A percentile compares a stretch with the other conserved stretches of the same genome.
phyloP scores from a whole-genome alignment of 208 protist genomes.

The Leishmania martiniquensis region DNA sequence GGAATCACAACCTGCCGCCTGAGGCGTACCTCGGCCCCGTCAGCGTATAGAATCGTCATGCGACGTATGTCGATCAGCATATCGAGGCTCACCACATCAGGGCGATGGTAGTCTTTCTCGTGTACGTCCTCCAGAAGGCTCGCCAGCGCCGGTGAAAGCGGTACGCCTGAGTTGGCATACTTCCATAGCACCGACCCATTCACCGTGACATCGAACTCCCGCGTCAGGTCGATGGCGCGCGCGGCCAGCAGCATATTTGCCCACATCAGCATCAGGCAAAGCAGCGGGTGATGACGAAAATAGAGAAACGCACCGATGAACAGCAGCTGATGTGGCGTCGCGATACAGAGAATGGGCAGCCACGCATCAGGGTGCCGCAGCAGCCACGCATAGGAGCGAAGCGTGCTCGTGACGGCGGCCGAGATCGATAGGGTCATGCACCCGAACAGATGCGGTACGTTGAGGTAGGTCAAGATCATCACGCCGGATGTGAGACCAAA shows the following conservation, averaged over 20 bases:
- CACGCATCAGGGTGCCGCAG: conserved; percentile 61
- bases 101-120: conserved; percentile 43
- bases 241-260: conserved; percentile 61
- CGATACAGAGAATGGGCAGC: conserved; percentile 44
- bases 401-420: conserved; percentile 39
- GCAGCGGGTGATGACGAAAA: conserved; percentile 53
- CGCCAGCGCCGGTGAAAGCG: conserved; percentile 60
- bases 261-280: conserved; percentile 50
- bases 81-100: conserved; percentile 67
- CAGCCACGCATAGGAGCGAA: conserved; percentile 69
- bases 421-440: conserved; percentile 65
- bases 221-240: conserved; percentile 68
- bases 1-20: conserved; percentile 48
- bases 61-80: conserved; percentile 60
- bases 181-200: conserved; percentile 74
- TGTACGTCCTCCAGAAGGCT: conserved; percentile 76
- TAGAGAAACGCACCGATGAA: conserved; percentile 63
- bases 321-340: conserved; percentile 56
- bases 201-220: conserved; percentile 76
- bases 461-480: conserved; percentile 69
- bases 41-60: conserved; percentile 57
- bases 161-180: conserved; percentile 23
- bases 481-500: conserved; percentile 54
- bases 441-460: conserved; percentile 67
- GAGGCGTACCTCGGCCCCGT: conserved; percentile 29